Evolutionary conservation across 2,329 filamentous ascomycete genomes (phyloP), one percentile per base, ranked within the genome.

Genomic region (Hymenoscyphus scutula): DNA sequence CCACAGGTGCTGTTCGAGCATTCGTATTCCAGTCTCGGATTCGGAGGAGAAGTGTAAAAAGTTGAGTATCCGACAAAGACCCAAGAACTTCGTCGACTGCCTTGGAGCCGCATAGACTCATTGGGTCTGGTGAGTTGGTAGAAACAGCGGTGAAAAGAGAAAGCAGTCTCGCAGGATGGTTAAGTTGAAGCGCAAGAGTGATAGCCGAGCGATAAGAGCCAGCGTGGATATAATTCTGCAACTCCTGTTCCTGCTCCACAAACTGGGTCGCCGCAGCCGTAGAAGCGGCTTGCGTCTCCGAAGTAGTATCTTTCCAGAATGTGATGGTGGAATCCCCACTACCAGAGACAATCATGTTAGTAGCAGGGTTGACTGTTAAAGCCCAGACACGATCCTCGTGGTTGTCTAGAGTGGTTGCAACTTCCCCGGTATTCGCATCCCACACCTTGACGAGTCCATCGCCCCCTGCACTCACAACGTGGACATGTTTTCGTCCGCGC

Each of bases 1-100:
- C 90, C 1, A 98, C 87, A 5, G 88, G 84, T 0, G 92, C 89
- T 3, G 92, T 96, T 65, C 91, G 84, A 0, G 92, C 92, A 70
- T 98, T 98, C 4, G 95, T 96, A 74, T 99, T 99, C 95, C 95
- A 99, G 77, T 99, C 95, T 54, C 96, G 84, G 53, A 97, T 77
- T 63, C 95, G 83, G 41, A 93, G 80, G 0, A 98, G 82, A 19
- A 98, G 82, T 8, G 86, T 81, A 76, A 91, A 95, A n/a, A 98
- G 83, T 74, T 97, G 93, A 69, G 93, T 89, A 69, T 94, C 88
- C 7, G 88, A 89, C 6, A 98, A 81, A 13, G 79, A 85, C n/a
- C 82, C 85, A 0, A 98, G 81, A 0, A 96, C 92, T 58, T 92
- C 84, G 70, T 98, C 95, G 8, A 98, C 94, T 11, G 87, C 85